Evolutionary conservation across 2,329 filamentous ascomycete genomes (phyloP).

Genomic region (Ophiostoma fasciatum): DNA sequence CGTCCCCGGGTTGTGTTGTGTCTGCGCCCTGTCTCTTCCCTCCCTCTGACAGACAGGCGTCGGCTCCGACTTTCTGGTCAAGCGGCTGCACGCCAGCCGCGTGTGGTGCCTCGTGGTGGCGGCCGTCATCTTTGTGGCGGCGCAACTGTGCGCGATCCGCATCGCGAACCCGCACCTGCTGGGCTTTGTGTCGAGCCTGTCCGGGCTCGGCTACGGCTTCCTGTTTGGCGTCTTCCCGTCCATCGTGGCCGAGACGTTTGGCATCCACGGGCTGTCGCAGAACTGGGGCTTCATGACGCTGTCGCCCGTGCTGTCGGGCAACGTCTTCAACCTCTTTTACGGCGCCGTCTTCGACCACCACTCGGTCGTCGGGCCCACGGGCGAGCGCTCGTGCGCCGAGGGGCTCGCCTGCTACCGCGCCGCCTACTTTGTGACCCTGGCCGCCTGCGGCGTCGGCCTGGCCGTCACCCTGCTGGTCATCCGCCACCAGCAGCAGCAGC

Average conservation of each 20-base stretch:
- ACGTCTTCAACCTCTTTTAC: constrained; percentile 87
- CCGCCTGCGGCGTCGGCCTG: constrained; percentile 54
- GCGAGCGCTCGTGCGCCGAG: constrained; percentile 59
- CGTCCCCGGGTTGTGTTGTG: constrained; percentile 11
- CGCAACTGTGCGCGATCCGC: constrained; percentile 61
- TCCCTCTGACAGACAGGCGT: constrained; percentile 43
- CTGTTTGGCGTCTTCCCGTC: constrained; percentile 90
- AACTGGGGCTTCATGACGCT: constrained; percentile 97
- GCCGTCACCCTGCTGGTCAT: constrained; percentile 58
- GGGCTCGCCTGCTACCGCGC: constrained; percentile 67
- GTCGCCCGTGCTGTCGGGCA: constrained; percentile 73
- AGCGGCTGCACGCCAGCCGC: constrained; percentile 62
- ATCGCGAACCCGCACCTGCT: constrained; percentile 67
- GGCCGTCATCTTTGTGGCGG: constrained; percentile 60
- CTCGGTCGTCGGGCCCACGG: constrained; percentile 50
- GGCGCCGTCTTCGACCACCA: constrained; percentile 72
- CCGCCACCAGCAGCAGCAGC: constrained; percentile 33
- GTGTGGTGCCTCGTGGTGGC: constrained; percentile 83
- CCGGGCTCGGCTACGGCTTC: constrained; percentile 81
- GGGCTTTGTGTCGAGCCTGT: constrained; percentile 64
- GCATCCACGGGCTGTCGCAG: constrained; percentile 73
- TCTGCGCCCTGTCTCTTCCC: neutral
- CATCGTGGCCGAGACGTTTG: constrained; percentile 79
- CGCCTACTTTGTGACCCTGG: constrained; percentile 68
- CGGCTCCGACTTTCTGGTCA: constrained; percentile 81